These are phyloP conservation scores for Tylopilus sp. DNA, from an alignment of 768 basidiomycete species.

Conservation along the genomic window DNA sequence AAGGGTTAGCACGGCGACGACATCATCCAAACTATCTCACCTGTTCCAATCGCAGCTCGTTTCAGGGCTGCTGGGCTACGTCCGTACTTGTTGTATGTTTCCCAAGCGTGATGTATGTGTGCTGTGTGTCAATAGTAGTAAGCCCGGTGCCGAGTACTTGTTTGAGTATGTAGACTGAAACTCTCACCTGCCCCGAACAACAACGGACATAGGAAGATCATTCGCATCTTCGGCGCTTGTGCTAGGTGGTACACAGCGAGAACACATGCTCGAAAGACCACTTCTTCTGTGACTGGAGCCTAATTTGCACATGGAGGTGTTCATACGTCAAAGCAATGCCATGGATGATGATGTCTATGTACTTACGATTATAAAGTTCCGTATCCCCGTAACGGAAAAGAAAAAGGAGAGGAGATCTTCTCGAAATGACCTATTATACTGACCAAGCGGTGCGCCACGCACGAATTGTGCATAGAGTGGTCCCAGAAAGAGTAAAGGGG, in stretches of 20 bases:
- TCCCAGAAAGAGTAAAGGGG: slow-evolving; percentile 73
- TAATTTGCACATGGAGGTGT: slow-evolving; percentile 25
- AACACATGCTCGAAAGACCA: slow-evolving; percentile 87
- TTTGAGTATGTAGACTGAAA: neutral
- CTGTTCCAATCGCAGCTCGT: slow-evolving; percentile 50
- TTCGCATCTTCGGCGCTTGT: slow-evolving; percentile 46
- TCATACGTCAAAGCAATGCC: neutral
- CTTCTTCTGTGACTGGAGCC: slow-evolving; percentile 91
- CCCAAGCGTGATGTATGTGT: slow-evolving; percentile 91
- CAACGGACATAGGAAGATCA: slow-evolving; percentile 81
- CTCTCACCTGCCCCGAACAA: slow-evolving; percentile 83
- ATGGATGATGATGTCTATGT: neutral
- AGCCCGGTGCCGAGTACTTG: neutral
- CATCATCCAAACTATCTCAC: slow-evolving; percentile 37
- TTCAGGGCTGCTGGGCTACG: slow-evolving; percentile 60
- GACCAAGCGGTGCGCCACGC: slow-evolving; percentile 48
- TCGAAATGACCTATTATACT: slow-evolving; percentile 45
- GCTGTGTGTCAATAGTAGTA: slow-evolving; percentile 43
- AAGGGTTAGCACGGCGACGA: slow-evolving; percentile 14
- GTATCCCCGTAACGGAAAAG: slow-evolving; percentile 52
- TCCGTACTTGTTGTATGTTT: slow-evolving; percentile 74
- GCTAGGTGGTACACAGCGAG: slow-evolving; percentile 70
- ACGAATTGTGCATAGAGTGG: slow-evolving; percentile 63
- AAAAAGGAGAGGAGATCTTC: slow-evolving; percentile 40
- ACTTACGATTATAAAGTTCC: slow-evolving; percentile 64